Base-by-base conservation (phyloP, 108 stramenopile species). In the Nannochloropsis salina region DNA sequence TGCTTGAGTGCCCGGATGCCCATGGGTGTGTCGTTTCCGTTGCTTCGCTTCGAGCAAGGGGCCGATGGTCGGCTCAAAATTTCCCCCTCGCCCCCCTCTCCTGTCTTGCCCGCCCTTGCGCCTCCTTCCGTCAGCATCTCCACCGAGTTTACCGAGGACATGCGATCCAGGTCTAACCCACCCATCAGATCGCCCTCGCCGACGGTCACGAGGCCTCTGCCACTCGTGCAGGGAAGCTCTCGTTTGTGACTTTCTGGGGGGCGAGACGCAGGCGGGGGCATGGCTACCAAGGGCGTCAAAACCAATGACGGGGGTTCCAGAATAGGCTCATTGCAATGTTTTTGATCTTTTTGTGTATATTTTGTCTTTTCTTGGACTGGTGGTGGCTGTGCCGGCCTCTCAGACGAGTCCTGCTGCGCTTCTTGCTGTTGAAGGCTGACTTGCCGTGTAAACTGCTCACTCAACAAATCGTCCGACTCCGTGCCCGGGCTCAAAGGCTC, bases 11-110 rank as follows among this genome's bases (percentile, higher is more conserved):
- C 61, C 6, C 61, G 61, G n/a, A 74, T 74, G 8, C 61, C 61
- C 61, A 74, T 74, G 6, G 61, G 61, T 15, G 61, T 74, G 61
- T 74, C 61, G 61, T 74, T 74, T n/a, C 61, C 61, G 61, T 74
- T 74, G 8, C 61, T 74, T 74, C n/a, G 15, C 8, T 74, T 74
- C 20, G 61, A n/a, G 4, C 20, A 74, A n/a, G 61, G 61, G 8
- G n/a, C 20, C 31, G 31, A 31, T 31, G 31, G 31, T 31, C 31
- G 31, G 31, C 31, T 31, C 31, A 31, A 31, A 31, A 31, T 31
- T 31, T 31, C 31, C 31, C 31, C 31, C 31, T 31, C 31, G 31
- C 31, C 31, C 31, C 31, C 0, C 31, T n/a, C n/a, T 74, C 61
- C 2, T 74, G 61, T 15, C 1, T 74, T 15, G 61, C 61, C 47